A percentile compares a stretch with the other conserved stretches of the same genome.
Conservation (phyloP, 2,329 filamentous ascomycete genomes). For the Diaporthe longicolla region DNA sequence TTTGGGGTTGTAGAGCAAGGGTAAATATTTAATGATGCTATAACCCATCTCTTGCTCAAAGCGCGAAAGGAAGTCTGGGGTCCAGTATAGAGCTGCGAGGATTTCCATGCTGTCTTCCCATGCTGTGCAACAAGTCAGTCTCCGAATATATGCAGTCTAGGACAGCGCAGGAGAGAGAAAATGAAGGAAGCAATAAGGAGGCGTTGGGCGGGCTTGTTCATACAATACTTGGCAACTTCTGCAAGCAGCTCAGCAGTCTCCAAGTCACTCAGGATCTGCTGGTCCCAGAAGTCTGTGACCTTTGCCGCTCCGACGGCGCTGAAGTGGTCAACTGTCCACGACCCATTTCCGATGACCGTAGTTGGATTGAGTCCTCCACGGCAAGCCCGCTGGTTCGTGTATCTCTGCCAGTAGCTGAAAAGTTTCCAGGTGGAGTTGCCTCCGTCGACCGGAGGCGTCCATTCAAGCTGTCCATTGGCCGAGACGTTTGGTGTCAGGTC, state of each 20-base stretch:
- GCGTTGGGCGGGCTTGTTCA: neutral
- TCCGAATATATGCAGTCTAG: neutral
- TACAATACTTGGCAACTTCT: constrained; percentile 27
- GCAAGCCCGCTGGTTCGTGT: constrained; percentile 24
- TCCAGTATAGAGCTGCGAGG: constrained; percentile 54
- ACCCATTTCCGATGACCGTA: constrained; percentile 44
- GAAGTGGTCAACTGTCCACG: constrained; percentile 53
- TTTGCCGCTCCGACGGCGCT: constrained; percentile 53
- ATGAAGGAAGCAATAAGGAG: neutral
- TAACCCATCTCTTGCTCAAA: constrained; percentile 55
- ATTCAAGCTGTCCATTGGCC: constrained; percentile 18
- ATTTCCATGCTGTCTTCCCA: constrained; percentile 56
- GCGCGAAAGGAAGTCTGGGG: constrained; percentile 47
- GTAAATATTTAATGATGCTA: constrained; percentile 50
- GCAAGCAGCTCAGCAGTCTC: constrained; percentile 20
- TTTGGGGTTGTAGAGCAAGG: constrained; percentile 47
- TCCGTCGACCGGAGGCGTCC: neutral
- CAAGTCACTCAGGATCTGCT: constrained; percentile 43
- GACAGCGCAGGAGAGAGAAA: no score
- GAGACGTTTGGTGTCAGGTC: constrained; percentile 37
- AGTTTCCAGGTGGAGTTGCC: constrained; percentile 30
- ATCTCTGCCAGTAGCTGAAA: constrained; percentile 37
- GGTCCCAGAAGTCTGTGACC: constrained; percentile 55
- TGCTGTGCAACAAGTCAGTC: neutral
- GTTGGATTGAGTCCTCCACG: constrained; percentile 32